phyloP scores from a whole-genome alignment of 1,139 yeast species.

The Scheffersomyces titani region DNA sequence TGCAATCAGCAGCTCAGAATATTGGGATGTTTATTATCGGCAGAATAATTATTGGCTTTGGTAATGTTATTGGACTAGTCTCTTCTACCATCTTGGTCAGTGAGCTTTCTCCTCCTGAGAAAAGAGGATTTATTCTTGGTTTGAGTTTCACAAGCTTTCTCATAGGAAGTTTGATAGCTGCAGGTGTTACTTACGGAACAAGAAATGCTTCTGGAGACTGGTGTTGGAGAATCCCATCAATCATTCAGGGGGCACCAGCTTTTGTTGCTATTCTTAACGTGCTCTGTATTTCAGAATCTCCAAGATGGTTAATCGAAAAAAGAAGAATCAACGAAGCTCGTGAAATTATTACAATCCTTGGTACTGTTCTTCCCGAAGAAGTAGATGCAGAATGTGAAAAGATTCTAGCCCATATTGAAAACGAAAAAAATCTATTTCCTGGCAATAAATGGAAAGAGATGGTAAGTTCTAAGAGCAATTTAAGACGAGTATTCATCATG shows the following conservation, averaged over 20 bases:
- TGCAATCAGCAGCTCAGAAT: constrained; percentile 17
- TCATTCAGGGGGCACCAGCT: constrained; percentile 13
- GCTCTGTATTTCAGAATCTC: constrained; percentile 16
- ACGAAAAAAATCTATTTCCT: constrained; percentile 2
- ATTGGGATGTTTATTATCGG: constrained; percentile 18
- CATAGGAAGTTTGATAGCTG: constrained; percentile 5
- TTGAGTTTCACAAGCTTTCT: constrained; percentile 6
- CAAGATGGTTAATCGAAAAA: constrained; percentile 12
- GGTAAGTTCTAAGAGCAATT: constrained; percentile 10
- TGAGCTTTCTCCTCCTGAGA: constrained; percentile 12
- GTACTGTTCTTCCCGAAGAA: constrained; percentile 2
- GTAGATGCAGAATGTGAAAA: constrained; percentile 4
- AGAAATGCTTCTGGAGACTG: constrained; percentile 15
- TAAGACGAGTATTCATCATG: constrained; percentile 10
- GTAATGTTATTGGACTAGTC: constrained; percentile 9
- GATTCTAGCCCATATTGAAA: constrained; percentile 2
- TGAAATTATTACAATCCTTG: constrained; percentile 9
- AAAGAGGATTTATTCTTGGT: background rate
- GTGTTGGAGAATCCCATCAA: constrained; percentile 19
- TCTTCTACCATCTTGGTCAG: constrained; percentile 15
- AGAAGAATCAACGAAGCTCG: constrained; percentile 10
- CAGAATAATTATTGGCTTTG: constrained; percentile 17
- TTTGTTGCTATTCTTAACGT: constrained; percentile 11
- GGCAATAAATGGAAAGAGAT: constrained; percentile 11
- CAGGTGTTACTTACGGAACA: constrained; percentile 12